These are phyloP conservation scores for Corylus heterophylla DNA, from an alignment of 306 rosid genomes.

Conservation along the genomic window DNA sequence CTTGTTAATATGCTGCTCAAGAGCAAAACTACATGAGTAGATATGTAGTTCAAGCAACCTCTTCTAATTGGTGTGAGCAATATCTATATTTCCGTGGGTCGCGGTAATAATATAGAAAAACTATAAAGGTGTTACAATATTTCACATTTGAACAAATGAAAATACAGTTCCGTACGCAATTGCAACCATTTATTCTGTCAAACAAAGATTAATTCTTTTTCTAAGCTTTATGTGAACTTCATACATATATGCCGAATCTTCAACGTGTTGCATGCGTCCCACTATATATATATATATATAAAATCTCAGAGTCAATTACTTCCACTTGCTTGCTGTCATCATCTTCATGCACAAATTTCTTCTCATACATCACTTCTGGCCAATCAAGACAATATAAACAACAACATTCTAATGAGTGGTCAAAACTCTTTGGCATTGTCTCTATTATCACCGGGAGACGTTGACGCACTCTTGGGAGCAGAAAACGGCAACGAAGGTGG, in stretches of 20 bases:
- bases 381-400: background rate
- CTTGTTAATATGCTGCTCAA: no score
- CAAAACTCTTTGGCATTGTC: constrained; percentile 30
- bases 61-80: no score
- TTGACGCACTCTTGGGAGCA: constrained; percentile 56
- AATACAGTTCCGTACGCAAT: no score
- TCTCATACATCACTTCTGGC: background rate
- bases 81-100: no score
- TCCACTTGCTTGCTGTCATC: background rate
- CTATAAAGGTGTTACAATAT: no score
- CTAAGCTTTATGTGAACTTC: no score
- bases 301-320: background rate
- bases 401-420: background rate
- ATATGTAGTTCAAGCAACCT: no score
- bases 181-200: no score
- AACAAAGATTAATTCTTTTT: no score
- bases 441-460: constrained; percentile 54
- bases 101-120: no score
- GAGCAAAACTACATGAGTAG: no score
- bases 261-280: background rate
- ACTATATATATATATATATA: background rate
- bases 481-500: constrained; percentile 64
- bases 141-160: no score
- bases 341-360: constrained; percentile 8
- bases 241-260: background rate